phyloP scores from a whole-genome alignment of 805 yeast genomes.

The Groenewaldozyma tartarivorans region DNA sequence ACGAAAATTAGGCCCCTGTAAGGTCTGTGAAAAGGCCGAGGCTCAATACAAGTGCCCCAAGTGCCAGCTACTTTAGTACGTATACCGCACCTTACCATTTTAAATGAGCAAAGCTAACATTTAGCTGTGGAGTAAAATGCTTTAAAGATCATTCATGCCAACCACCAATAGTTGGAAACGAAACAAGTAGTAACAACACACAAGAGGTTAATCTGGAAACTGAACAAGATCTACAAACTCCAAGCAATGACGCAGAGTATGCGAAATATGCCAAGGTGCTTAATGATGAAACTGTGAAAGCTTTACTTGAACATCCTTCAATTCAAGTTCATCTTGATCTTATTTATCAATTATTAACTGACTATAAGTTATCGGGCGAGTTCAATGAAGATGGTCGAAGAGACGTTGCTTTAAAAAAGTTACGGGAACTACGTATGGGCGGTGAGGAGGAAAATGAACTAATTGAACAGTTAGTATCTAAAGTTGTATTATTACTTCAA shows the following conservation, averaged over 20 bases:
- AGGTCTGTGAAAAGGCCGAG: slow-evolving; percentile 28
- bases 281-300: slow-evolving; percentile 35
- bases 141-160: slow-evolving; percentile 43
- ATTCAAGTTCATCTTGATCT: slow-evolving; percentile 47
- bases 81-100: slow-evolving; percentile 3
- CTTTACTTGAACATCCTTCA: slow-evolving; percentile 41
- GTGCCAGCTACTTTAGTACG: slow-evolving; percentile 27
- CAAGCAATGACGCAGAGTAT: neutral
- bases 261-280: slow-evolving; percentile 24
- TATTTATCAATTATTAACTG: slow-evolving; percentile 39
- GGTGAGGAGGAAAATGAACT: slow-evolving; percentile 59
- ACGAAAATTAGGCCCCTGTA: slow-evolving; percentile 24
- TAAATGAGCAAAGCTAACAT: neutral
- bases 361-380: slow-evolving; percentile 41
- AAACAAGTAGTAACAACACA: neutral
- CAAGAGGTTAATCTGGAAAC: neutral
- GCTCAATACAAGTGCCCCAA: slow-evolving; percentile 52
- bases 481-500: too few species aligned
- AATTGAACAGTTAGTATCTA: slow-evolving; percentile 65
- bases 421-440: slow-evolving; percentile 49
- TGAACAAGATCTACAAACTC: neutral
- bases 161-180: neutral
- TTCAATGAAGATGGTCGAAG: slow-evolving; percentile 42
- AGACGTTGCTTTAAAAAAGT: slow-evolving; percentile 51
- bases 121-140: slow-evolving; percentile 49